Conservation (phyloP, 805 yeast genomes). For the Kazachstania taianensis region DNA sequence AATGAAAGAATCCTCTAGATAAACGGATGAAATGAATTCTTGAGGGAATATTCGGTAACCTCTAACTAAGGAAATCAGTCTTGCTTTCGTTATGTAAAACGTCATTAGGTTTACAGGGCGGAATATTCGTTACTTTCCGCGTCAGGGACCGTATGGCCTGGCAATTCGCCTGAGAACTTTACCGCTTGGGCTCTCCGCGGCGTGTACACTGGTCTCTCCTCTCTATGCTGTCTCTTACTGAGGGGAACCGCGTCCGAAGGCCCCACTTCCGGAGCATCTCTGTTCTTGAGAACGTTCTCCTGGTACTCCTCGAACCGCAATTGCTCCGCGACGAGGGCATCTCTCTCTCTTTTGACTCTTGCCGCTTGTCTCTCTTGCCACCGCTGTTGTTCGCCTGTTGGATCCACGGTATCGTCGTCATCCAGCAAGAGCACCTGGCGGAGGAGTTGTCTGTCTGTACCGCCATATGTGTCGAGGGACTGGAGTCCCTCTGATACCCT, state of each 20-base stretch:
- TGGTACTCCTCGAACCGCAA: slow-evolving; percentile 17
- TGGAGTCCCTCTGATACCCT: slow-evolving; percentile 7
- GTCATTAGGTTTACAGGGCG: slow-evolving; percentile 5
- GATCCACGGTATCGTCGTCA: slow-evolving; percentile 21
- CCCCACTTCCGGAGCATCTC: neutral
- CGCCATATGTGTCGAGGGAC: slow-evolving; percentile 12
- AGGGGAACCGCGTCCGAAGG: neutral
- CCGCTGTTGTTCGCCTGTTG: slow-evolving; percentile 13
- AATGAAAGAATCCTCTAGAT: no score
- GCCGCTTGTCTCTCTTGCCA: slow-evolving; percentile 19
- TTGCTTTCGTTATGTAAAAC: no score
- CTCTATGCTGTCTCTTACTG: neutral
- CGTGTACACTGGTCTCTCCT: neutral
- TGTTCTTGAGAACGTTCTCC: neutral
- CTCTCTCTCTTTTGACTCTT: slow-evolving; percentile 16
- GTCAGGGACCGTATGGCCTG: no score
- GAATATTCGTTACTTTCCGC: slow-evolving; percentile 17
- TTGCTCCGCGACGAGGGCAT: slow-evolving; percentile 17
- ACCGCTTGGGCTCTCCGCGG: neutral
- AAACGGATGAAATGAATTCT: no score
- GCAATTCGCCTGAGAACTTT: no score
- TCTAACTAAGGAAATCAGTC: no score
- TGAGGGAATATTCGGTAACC: no score
- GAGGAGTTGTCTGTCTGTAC: slow-evolving; percentile 20
- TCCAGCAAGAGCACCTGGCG: slow-evolving; percentile 14